Base-by-base conservation (phyloP, 225 moss, liverwort and hornwort species). In the Neckera pumila region DNA sequence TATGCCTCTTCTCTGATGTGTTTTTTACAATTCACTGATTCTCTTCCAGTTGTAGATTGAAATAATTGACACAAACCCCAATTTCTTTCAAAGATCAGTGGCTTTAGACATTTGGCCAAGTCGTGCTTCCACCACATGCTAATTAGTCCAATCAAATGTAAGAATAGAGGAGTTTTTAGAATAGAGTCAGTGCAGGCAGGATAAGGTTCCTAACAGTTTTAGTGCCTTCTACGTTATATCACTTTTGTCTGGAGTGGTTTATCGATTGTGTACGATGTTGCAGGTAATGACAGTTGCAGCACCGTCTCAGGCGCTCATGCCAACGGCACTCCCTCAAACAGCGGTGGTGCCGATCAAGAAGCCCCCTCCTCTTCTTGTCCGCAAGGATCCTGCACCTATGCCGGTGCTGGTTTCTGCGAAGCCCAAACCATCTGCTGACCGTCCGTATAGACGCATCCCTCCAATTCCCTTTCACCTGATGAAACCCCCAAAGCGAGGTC, bases 361-460 rank as follows among this genome's bases (percentile, higher is more conserved):
- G 80, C 93, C 92, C 80, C 92, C 93, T 78, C 93, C 91, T 58
- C 92, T 93, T 86, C 93, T 92, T n/a, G 92, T 93, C 51, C 92
- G 92, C 84, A 93, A 90, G 79, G 92, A 92, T 82, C 92, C 91
- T 88, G 58, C 88, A 63, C 79, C 80, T 69, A 85, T 87, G 75
- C 88, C 90, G 53, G 63, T 87, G 34, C 53, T 90, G 63, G 90
- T 92, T 17, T 92, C 93, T 84, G 89, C 93, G 10, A 92, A 89
- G 82, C 93, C 93, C 23, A 93, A 93, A 86, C 92, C 92, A 31
- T 93, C 93, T 40, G 89, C 93, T 83, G 93, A 93, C 76, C 93
- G 93, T 84, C 93, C 92, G n/a, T 93, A 93, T 40, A 85, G 93
- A 69, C 93, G 93, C 89, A 93, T 93, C 83, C 93, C 93, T 58